Base-by-base conservation (phyloP, 441 rosid genomes). In the Flueggea neowawraea region DNA sequence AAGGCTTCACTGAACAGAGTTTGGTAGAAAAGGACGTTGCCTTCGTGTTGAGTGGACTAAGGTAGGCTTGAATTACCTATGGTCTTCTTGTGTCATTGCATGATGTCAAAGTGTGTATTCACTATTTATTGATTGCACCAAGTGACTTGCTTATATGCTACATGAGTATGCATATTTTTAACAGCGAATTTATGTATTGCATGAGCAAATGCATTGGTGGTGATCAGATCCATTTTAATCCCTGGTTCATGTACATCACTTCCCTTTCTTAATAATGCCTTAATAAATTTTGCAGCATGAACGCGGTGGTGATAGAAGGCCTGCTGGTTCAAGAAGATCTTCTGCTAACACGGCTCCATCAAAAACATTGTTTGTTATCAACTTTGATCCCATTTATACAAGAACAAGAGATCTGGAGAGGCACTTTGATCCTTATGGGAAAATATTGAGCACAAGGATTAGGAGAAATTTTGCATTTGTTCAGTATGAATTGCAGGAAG, bases 1-100 rank as follows among this genome's bases (percentile, higher is more conserved):
- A 57, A 92, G 85, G 16, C 96, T 94, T 65, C 96, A 94, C 62
- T 76, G 90, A 56, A 52, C 73, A 14, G 97, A 91, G 56, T 94
- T 89, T 67, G 99, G 99, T 59, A 88, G 89, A 3, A 91, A 91
- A 76, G 97, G 97, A 50, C 97, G 96, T 62, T 87, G 94, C 72
- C 96, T 94, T 67, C 90, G 90, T 62, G 99, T 89, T 62, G 97
- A 94, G 64, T 94, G 99, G 99, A 91, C 96, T 31, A 94, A 89
- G 89, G 99, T 91, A 69, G 28, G 28, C 28, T 22, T 22, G 28
- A 22, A 22, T 22, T 14, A 47, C 2, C 9, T 36, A 6, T 52
- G 31, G 6, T 47, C 36, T 63, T 57, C 28, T 52, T 16, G 31
- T 54, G 60, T 62, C 15, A 22, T 22, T 22, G 2, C 2, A 22